Evolutionary conservation across 371 early-diverging fungal species (phyloP).

Genomic region (Rhizopus microsporus): DNA sequence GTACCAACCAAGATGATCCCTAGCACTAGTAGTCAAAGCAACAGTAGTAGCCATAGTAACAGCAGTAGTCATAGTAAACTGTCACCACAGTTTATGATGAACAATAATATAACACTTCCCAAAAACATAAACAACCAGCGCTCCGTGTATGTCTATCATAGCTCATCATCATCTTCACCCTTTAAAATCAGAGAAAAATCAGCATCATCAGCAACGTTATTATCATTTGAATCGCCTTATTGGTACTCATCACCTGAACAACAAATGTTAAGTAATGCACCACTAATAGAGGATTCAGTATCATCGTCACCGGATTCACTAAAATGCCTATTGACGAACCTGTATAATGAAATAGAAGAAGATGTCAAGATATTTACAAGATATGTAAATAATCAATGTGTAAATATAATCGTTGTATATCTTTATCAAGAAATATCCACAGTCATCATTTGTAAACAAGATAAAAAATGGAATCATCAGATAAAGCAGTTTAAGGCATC

Average conservation of each 20-base stretch:
- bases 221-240: conserved; percentile 38
- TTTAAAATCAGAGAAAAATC: conserved; percentile 47
- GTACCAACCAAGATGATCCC: not conserved
- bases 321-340: conserved; percentile 28
- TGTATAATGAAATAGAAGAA: conserved; percentile 29
- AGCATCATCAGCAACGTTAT: conserved; percentile 34
- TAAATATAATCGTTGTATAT: conserved; percentile 24
- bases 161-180: conserved; percentile 34
- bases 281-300: conserved; percentile 6
- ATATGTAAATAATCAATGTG: conserved; percentile 24
- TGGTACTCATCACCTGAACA: conserved; percentile 25
- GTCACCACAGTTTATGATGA: not conserved
- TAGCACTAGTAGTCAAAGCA: conserved; percentile 2
- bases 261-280: conserved; percentile 5
- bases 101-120: not conserved
- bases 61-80: no score
- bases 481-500: conserved; percentile 26
- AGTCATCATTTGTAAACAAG: conserved; percentile 33
- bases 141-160: conserved; percentile 41
- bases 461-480: conserved; percentile 24
- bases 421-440: conserved; percentile 30
- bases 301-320: conserved; percentile 17
- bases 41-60: no score
- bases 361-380: conserved; percentile 35
- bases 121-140: conserved; percentile 23